Evolutionary conservation across 2,329 filamentous ascomycete genomes (phyloP).

Genomic region (Corniculantispora saksenae): DNA sequence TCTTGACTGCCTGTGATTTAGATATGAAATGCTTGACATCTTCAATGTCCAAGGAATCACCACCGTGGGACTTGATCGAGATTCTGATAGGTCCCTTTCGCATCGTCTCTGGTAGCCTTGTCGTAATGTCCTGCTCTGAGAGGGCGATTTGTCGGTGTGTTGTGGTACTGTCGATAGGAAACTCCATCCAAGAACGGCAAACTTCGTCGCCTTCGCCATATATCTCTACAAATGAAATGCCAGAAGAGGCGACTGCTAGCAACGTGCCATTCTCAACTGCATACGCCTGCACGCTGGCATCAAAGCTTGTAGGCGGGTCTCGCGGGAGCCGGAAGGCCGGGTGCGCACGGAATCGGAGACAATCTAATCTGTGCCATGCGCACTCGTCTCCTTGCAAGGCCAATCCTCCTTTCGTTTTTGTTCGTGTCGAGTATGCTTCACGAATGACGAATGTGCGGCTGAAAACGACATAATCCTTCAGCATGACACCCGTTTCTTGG

Average conservation of each 20-base stretch:
- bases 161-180: slow-evolving; percentile 60
- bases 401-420: slow-evolving; percentile 76
- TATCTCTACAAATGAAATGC: slow-evolving; percentile 83
- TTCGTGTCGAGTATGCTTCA: slow-evolving; percentile 85
- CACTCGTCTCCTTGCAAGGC: slow-evolving; percentile 81
- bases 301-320: slow-evolving; percentile 64
- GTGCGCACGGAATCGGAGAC: slow-evolving; percentile 84
- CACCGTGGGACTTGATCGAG: slow-evolving; percentile 73
- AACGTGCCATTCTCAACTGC: slow-evolving; percentile 76
- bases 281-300: slow-evolving; percentile 84
- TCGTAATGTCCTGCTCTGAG: slow-evolving; percentile 73
- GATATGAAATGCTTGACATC: slow-evolving; percentile 72
- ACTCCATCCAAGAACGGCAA: slow-evolving; percentile 82
- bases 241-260: slow-evolving; percentile 75
- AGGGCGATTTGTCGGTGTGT: slow-evolving; percentile 73
- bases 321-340: slow-evolving; percentile 84
- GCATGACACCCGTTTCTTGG: slow-evolving; percentile 89
- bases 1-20: slow-evolving; percentile 71
- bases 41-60: slow-evolving; percentile 73
- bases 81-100: slow-evolving; percentile 71
- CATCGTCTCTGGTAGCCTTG: slow-evolving; percentile 69
- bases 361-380: slow-evolving; percentile 86
- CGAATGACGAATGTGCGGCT: slow-evolving; percentile 80
- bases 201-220: slow-evolving; percentile 77
- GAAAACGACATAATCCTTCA: slow-evolving; percentile 80